phyloP scores from a whole-genome alignment of 257 asterid species.

The Linaria vulgaris region DNA sequence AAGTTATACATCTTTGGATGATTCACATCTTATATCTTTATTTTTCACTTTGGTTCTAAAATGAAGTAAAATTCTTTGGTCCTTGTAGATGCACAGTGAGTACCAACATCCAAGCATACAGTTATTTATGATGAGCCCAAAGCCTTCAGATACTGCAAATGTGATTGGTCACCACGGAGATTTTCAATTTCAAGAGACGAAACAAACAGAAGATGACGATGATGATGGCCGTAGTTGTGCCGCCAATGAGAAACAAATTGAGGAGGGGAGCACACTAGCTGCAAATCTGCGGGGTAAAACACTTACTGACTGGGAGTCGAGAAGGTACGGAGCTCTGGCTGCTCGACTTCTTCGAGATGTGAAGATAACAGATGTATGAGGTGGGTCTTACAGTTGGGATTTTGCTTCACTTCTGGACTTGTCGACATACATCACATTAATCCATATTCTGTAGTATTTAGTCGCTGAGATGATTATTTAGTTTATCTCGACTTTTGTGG shows the following conservation, averaged over 20 bases:
- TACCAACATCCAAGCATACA: constrained; percentile 96
- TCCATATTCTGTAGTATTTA: background rate
- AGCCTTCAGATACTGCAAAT: constrained; percentile 34
- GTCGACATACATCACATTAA: background rate
- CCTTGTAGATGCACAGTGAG: constrained; percentile 73
- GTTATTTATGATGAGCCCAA: constrained; percentile 66
- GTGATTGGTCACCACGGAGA: constrained; percentile 36
- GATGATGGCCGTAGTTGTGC: constrained; percentile 23
- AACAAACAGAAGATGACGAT: constrained; percentile 46
- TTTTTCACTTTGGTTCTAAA: background rate
- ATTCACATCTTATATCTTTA: too few species aligned
- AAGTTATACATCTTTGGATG: too few species aligned
- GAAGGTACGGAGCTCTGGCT: constrained; percentile 93
- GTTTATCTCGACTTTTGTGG: too few species aligned
- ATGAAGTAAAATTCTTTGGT: constrained; percentile 1
- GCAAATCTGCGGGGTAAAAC: constrained; percentile 32
- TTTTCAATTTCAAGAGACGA: constrained; percentile 34
- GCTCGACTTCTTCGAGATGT: constrained; percentile 89
- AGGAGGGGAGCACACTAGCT: constrained; percentile 25
- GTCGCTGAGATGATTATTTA: too few species aligned
- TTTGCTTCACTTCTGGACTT: background rate
- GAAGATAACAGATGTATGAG: constrained; percentile 48
- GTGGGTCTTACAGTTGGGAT: background rate
- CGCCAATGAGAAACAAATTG: constrained; percentile 29
- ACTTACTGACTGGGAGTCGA: constrained; percentile 82